Evolutionary conservation across 23 red algal species (phyloP).

Genomic region (Gracilaria gracilis): DNA sequence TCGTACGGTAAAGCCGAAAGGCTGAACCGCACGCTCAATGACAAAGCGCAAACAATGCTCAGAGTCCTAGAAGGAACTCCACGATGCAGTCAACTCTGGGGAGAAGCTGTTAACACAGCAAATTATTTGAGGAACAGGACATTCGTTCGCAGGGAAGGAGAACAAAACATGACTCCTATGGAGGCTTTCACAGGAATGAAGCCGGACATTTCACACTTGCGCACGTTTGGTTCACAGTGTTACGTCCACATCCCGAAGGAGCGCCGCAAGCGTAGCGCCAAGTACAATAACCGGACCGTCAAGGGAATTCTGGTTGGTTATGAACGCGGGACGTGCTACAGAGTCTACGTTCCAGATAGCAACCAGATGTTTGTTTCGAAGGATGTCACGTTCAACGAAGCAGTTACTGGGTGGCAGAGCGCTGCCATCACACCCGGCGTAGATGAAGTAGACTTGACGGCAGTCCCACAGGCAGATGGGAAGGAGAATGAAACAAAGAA

Average conservation of each 20-base stretch:
- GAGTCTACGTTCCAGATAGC: not conserved
- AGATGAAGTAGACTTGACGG: too few species aligned
- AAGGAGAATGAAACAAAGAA: too few species aligned
- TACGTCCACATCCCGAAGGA: not conserved
- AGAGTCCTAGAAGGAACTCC: not conserved
- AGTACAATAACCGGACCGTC: not conserved
- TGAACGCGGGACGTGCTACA: not conserved
- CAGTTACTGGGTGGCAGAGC: too few species aligned
- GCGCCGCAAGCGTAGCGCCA: not conserved
- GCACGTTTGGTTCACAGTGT: not conserved
- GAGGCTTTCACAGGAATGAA: too few species aligned
- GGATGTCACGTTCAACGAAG: not conserved
- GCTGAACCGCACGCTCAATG: not conserved
- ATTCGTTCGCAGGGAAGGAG: not conserved
- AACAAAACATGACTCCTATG: too few species aligned
- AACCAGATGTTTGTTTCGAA: not conserved
- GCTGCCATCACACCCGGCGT: too few species aligned
- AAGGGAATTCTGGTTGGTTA: not conserved
- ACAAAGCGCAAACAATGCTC: not conserved
- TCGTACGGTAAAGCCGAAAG: constrained; percentile 19
- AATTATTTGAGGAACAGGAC: not conserved
- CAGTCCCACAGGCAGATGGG: too few species aligned
- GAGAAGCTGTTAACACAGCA: not conserved
- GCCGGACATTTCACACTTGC: too few species aligned
- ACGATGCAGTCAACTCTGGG: not conserved